phyloP scores from a whole-genome alignment of 441 rosid species.

The Croton setiger region DNA sequence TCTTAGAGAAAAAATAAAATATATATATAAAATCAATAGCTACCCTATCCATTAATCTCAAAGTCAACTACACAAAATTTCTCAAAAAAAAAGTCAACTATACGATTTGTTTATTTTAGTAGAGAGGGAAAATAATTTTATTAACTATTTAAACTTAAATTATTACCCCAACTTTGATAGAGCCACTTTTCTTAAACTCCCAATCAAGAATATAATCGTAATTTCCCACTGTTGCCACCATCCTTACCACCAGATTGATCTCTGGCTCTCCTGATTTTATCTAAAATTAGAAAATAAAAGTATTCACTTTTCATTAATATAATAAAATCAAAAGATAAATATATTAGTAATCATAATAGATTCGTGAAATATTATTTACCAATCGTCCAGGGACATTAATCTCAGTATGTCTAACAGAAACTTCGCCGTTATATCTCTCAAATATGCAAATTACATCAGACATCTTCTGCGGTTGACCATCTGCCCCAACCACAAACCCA shows the following conservation, averaged over 20 bases:
- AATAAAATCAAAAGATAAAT: too few relatives aligned
- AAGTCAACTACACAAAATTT: too few relatives aligned
- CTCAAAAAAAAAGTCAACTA: too few relatives aligned
- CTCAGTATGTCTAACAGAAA: constrained; percentile 70
- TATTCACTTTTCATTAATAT: too few relatives aligned
- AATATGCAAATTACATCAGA: constrained; percentile 55
- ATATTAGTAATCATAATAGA: too few relatives aligned
- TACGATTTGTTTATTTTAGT: too few relatives aligned
- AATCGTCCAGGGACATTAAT: constrained; percentile 71
- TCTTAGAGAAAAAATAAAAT: too few relatives aligned
- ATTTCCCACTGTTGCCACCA: constrained; percentile 79
- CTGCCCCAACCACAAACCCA: constrained; percentile 58
- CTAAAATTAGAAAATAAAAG: constrained; percentile 41
- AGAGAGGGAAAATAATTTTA: too few relatives aligned
- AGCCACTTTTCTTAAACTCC: constrained; percentile 70
- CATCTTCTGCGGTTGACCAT: constrained; percentile 54
- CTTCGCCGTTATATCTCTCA: constrained; percentile 56
- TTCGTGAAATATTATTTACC: constrained; percentile 29
- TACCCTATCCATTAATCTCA: too few relatives aligned
- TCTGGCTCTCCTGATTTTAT: constrained; percentile 57
- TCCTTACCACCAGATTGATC: constrained; percentile 61
- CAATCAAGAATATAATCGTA: constrained; percentile 74
- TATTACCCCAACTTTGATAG: constrained; percentile 62
- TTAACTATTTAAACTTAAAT: too few relatives aligned
- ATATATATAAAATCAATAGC: too few relatives aligned